A percentile compares a stretch with the other conserved stretches of the same genome.
These are phyloP conservation scores for Gossypium lobatum DNA, from an alignment of 441 rosid genomes.

Conservation along the genomic window DNA sequence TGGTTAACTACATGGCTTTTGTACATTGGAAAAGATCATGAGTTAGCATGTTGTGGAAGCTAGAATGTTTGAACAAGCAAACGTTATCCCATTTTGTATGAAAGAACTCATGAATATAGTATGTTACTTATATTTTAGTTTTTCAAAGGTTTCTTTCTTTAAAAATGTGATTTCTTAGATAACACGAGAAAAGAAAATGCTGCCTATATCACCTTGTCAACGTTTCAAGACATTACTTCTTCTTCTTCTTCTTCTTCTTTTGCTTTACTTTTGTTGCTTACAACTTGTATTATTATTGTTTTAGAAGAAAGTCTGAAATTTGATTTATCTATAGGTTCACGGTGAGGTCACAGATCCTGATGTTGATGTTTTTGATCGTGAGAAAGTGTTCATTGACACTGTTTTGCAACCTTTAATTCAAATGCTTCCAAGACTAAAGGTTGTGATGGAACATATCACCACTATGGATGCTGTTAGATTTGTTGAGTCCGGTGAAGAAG, in stretches of 20 bases:
- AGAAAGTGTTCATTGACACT: constrained; percentile 78
- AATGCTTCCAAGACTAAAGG: constrained; percentile 65
- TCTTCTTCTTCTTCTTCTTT: not conserved
- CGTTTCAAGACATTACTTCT: not conserved
- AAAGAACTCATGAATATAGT: no score
- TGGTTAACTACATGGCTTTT: not conserved
- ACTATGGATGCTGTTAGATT: constrained; percentile 82
- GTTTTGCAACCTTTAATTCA: constrained; percentile 61
- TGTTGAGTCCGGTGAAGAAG: constrained; percentile 78
- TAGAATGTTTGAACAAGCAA: no score
- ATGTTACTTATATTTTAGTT: not conserved
- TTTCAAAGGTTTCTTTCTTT: not conserved
- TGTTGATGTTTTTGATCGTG: constrained; percentile 87
- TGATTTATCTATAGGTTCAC: constrained; percentile 57
- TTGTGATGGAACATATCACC: constrained; percentile 96
- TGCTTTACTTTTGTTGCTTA: not conserved
- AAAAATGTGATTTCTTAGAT: not conserved
- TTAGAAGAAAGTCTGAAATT: not conserved
- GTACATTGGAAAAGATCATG: not conserved
- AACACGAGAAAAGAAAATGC: not conserved
- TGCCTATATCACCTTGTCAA: not conserved
- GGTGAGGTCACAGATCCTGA: constrained; percentile 86
- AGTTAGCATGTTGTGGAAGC: no score
- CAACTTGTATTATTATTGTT: not conserved
- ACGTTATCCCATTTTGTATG: no score